Percentiles rank a stretch among this genome's conserved stretches.
Evolutionary conservation across 2,329 filamentous ascomycete species (phyloP).

Genomic region (Uncinocarpus reesii): DNA sequence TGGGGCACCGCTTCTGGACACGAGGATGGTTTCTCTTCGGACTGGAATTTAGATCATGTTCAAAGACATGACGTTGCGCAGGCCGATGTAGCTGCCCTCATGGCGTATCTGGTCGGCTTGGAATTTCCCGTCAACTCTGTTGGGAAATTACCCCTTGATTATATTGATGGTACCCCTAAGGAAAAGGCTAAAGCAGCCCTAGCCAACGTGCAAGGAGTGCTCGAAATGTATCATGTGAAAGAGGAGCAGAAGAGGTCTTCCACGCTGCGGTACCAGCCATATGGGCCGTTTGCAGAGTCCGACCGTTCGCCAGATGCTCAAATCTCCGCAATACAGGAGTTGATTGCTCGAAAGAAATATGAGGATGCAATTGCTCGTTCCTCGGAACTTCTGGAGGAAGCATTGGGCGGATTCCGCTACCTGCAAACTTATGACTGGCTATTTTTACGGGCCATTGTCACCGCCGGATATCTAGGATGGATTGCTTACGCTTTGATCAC

Average conservation of each 20-base stretch:
- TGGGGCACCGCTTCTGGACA: constrained; percentile 62
- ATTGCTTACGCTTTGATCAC: constrained; percentile 84
- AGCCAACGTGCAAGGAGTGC: constrained; percentile 71
- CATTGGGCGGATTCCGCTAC: constrained; percentile 76
- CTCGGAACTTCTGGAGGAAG: constrained; percentile 63
- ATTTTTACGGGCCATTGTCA: constrained; percentile 80
- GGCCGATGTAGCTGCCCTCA: constrained; percentile 86
- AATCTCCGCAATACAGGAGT: constrained; percentile 53
- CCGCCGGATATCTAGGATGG: constrained; percentile 86
- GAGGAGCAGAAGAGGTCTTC: constrained; percentile 69
- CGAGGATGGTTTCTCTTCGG: constrained; percentile 73
- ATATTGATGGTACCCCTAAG: constrained; percentile 58
- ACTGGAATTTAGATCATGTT: constrained; percentile 74
- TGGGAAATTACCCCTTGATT: constrained; percentile 78
- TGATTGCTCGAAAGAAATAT: constrained; percentile 57
- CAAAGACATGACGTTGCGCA: constrained; percentile 85
- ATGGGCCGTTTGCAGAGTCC: constrained; percentile 55
- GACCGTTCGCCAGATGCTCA: constrained; percentile 54
- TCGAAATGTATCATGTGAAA: constrained; percentile 95
- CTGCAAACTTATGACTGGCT: constrained; percentile 98
- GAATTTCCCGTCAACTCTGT: constrained; percentile 95
- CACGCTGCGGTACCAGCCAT: constrained; percentile 69
- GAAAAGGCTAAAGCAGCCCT: constrained; percentile 78
- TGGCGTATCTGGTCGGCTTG: constrained; percentile 81
- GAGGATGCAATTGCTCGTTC: constrained; percentile 72